A percentile compares a stretch with the other conserved stretches of the same genome.
phyloP scores from a whole-genome alignment of 164 flowering plant genomes.

The Vitis labrusca region DNA sequence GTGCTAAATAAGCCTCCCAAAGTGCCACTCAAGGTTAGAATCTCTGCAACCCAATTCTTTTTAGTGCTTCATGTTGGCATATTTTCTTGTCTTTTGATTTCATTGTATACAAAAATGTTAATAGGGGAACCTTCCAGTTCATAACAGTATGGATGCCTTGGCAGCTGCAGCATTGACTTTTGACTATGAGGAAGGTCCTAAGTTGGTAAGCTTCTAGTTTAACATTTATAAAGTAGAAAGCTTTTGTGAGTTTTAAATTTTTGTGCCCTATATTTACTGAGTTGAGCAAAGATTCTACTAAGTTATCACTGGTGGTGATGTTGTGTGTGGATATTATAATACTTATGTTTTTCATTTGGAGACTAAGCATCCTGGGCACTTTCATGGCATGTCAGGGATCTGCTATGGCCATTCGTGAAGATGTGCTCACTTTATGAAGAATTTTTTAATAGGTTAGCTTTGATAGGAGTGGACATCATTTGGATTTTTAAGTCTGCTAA shows the following conservation, averaged over 20 bases:
- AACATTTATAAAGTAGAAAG: neutral
- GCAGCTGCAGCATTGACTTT: conserved; percentile 90
- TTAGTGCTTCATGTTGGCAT: neutral
- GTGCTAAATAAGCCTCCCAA: conserved; percentile 91
- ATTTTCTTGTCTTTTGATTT: neutral
- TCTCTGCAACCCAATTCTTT: neutral
- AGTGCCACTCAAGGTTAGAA: conserved; percentile 78
- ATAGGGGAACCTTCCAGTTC: conserved; percentile 86
- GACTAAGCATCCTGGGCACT: too few relatives aligned
- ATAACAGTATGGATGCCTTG: conserved; percentile 96
- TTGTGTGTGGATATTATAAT: neutral
- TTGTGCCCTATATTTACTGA: neutral
- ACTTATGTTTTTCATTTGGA: too few relatives aligned
- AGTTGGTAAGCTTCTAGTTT: conserved; percentile 51
- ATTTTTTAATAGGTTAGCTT: too few relatives aligned
- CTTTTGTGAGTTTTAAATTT: neutral
- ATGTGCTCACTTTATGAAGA: too few relatives aligned
- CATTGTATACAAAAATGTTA: neutral
- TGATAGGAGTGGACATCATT: too few relatives aligned
- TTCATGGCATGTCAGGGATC: too few relatives aligned
- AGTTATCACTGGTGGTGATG: neutral
- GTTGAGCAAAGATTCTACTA: neutral
- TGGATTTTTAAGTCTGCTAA: too few relatives aligned
- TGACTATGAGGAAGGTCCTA: conserved; percentile 81
- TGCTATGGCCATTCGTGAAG: too few relatives aligned